Conservation (phyloP, 2,329 filamentous ascomycete genomes). For the Rhynchosporium graminicola region DNA sequence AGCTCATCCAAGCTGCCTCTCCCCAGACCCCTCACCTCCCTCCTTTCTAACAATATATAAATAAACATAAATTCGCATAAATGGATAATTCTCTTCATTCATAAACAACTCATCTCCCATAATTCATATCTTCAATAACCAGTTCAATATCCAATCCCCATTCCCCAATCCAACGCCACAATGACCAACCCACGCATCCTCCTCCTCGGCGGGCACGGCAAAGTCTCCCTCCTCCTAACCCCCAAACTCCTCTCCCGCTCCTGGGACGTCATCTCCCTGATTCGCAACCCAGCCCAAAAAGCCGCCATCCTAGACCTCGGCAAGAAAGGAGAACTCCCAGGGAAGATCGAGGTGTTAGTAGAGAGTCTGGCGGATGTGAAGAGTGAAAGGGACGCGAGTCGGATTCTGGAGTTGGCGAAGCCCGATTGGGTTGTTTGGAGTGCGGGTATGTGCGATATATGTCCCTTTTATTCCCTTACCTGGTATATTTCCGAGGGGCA, state of each 20-base stretch:
- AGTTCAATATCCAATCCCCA: background rate
- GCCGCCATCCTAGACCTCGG: constrained; percentile 57
- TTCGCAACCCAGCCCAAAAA: constrained; percentile 71
- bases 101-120: no score
- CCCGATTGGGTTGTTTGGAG: constrained; percentile 69
- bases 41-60: no score
- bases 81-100: no score
- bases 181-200: constrained; percentile 29
- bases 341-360: constrained; percentile 68
- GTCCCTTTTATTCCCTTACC: background rate
- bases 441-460: constrained; percentile 52
- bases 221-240: constrained; percentile 73
- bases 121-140: background rate
- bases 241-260: constrained; percentile 72
- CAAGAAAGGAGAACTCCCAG: constrained; percentile 45
- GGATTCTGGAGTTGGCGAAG: constrained; percentile 60
- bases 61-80: no score
- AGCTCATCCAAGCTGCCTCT: no score
- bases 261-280: constrained; percentile 77
- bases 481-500: background rate
- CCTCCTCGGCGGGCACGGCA: constrained; percentile 79
- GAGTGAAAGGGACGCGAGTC: constrained; percentile 60
- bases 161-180: background rate
- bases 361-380: constrained; percentile 72
- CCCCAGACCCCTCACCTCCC: no score